Conservation (phyloP, 2,329 filamentous ascomycete genomes). For the Sphaceloma murrayae region DNA sequence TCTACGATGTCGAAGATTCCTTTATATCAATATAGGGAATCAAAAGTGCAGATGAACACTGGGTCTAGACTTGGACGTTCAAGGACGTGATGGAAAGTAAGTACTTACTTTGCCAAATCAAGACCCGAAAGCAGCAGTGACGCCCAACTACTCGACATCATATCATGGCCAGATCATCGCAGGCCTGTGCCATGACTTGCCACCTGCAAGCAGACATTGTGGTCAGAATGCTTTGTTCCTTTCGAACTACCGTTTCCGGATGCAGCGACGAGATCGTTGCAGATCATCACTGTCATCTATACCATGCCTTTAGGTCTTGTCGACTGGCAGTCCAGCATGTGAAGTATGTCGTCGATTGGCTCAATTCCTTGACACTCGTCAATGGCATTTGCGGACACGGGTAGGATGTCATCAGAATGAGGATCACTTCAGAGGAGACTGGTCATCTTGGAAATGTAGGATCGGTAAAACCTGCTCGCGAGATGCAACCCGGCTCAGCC, state of each 20-base stretch:
- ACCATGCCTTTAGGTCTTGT: too few relatives aligned
- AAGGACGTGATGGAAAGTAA: not conserved
- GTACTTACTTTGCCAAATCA: too few relatives aligned
- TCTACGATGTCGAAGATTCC: not conserved
- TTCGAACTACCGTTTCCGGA: slow-evolving; percentile 1
- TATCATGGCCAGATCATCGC: slow-evolving; percentile 2
- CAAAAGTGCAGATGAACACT: not conserved
- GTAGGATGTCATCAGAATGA: too few relatives aligned
- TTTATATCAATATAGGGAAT: not conserved
- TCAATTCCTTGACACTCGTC: too few relatives aligned
- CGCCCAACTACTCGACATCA: not conserved
- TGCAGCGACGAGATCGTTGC: not conserved
- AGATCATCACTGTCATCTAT: too few relatives aligned
- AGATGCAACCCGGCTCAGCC: not conserved
- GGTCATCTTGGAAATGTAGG: too few relatives aligned
- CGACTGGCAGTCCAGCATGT: too few relatives aligned
- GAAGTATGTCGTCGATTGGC: too few relatives aligned
- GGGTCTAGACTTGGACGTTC: not conserved
- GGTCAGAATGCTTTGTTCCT: slow-evolving; percentile 6
- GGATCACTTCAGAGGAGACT: too few relatives aligned
- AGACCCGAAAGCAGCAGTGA: not conserved
- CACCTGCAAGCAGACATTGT: not conserved
- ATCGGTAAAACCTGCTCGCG: not conserved
- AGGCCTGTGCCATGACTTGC: not conserved
- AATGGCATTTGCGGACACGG: too few relatives aligned